phyloP scores from a whole-genome alignment of 177 flowering plant species.

The Vitis hybrid region DNA sequence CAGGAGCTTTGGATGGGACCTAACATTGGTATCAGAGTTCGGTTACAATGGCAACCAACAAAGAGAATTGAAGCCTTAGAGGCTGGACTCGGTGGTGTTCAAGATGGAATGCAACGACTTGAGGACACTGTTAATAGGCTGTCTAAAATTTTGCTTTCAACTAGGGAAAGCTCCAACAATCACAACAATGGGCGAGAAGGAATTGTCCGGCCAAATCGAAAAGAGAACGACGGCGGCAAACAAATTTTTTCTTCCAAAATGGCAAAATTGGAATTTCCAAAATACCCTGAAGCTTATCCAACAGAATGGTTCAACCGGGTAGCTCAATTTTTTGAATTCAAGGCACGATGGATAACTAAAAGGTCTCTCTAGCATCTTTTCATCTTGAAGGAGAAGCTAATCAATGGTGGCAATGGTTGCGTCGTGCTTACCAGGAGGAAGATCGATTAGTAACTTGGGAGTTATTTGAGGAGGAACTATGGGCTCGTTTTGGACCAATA shows the following conservation, averaged over 20 bases:
- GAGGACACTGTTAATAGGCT: neutral
- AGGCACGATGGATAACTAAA: neutral
- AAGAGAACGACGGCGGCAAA: neutral
- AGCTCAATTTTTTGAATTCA: neutral
- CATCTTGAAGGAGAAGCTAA: neutral
- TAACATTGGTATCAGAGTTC: no score
- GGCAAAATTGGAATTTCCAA: neutral
- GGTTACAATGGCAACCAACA: no score
- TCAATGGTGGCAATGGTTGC: no score
- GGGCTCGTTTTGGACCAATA: no score
- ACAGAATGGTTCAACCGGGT: conserved; percentile 1
- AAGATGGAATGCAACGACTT: no score
- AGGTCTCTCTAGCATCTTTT: conserved; percentile 6
- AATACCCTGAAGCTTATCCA: neutral
- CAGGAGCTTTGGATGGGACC: no score
- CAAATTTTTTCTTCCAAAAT: neutral
- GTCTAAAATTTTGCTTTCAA: conserved; percentile 5
- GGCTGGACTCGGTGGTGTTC: no score
- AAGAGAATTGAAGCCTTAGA: no score
- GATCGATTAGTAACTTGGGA: neutral
- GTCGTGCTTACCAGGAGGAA: neutral
- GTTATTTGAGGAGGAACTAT: conserved; percentile 4
- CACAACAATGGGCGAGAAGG: neutral
- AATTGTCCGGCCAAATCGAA: neutral
- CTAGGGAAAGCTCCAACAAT: neutral